These are phyloP conservation scores for Penstemon barbatus DNA, from an alignment of 257 asterid species.

Conservation along the genomic window DNA sequence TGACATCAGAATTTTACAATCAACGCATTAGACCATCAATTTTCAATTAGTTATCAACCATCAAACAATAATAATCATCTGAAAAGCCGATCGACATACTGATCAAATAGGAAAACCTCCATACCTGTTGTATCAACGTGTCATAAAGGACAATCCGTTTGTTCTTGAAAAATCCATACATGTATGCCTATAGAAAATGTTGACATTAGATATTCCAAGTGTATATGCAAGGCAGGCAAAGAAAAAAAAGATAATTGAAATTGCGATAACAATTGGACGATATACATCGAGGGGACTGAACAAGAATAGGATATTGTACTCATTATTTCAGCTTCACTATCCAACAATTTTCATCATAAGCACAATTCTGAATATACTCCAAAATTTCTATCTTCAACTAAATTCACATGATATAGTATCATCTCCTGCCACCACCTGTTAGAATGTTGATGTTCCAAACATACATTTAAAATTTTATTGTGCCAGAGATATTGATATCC, in stretches of 20 bases:
- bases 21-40: neutral
- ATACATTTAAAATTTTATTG: neutral
- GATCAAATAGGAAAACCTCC: slow-evolving; percentile 15
- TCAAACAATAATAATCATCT: slow-evolving; percentile 14
- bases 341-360: slow-evolving; percentile 5
- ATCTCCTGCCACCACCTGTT: slow-evolving; percentile 19
- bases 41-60: neutral
- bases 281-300: slow-evolving; percentile 8
- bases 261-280: neutral
- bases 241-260: slow-evolving; percentile 21
- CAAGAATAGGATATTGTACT: slow-evolving; percentile 14
- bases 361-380: neutral
- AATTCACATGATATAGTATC: slow-evolving; percentile 2
- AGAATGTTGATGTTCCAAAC: neutral
- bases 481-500: slow-evolving; percentile 1
- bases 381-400: slow-evolving; percentile 5
- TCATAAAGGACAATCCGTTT: slow-evolving; percentile 95
- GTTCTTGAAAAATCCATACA: slow-evolving; percentile 96
- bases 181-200: slow-evolving; percentile 76
- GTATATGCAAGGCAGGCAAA: slow-evolving; percentile 8
- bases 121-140: slow-evolving; percentile 96
- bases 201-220: slow-evolving; percentile 7
- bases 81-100: slow-evolving; percentile 19
- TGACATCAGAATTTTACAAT: neutral
- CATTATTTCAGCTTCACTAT: slow-evolving; percentile 8